Evolutionary conservation across 495 filamentous ascomycete species (phyloP).

Genomic region (Penicillium chermesinum): DNA sequence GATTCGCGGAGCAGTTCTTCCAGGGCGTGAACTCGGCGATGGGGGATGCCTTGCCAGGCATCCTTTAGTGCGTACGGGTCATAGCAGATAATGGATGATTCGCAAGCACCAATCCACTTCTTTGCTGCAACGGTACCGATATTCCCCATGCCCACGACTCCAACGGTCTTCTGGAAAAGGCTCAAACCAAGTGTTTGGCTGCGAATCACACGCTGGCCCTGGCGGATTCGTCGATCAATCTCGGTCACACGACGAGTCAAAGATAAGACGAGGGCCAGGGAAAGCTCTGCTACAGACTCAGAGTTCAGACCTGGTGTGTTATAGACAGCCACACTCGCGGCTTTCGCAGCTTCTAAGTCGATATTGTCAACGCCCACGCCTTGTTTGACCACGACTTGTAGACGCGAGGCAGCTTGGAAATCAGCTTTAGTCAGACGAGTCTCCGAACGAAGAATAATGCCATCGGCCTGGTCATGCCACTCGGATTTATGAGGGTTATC

Average conservation of each 20-base stretch:
- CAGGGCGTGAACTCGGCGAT: slow-evolving; percentile 20
- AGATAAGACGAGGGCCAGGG: slow-evolving; percentile 26
- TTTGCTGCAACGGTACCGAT: slow-evolving; percentile 30
- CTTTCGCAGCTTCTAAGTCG: slow-evolving; percentile 43
- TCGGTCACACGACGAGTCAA: slow-evolving; percentile 28
- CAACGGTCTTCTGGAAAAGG: slow-evolving; percentile 28
- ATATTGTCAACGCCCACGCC: slow-evolving; percentile 50
- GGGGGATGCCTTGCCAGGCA: slow-evolving; percentile 27
- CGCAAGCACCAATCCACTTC: slow-evolving; percentile 32
- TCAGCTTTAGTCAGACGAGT: slow-evolving; percentile 20
- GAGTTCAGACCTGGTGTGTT: slow-evolving; percentile 47
- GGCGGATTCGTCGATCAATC: slow-evolving; percentile 20
- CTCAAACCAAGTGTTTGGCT: slow-evolving; percentile 28
- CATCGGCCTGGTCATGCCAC: neutral
- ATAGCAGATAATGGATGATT: slow-evolving; percentile 27
- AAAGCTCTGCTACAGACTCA: slow-evolving; percentile 32
- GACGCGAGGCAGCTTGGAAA: slow-evolving; percentile 21
- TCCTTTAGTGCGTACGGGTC: slow-evolving; percentile 26
- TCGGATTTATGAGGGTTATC: neutral
- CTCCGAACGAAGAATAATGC: neutral
- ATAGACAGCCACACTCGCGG: slow-evolving; percentile 41
- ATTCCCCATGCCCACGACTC: slow-evolving; percentile 39
- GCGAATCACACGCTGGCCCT: slow-evolving; percentile 25
- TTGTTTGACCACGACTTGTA: slow-evolving; percentile 34
- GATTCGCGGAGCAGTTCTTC: slow-evolving; percentile 27